Evolutionary conservation across 305 asterid species (phyloP).

Genomic region (Ilex paraguariensis): DNA sequence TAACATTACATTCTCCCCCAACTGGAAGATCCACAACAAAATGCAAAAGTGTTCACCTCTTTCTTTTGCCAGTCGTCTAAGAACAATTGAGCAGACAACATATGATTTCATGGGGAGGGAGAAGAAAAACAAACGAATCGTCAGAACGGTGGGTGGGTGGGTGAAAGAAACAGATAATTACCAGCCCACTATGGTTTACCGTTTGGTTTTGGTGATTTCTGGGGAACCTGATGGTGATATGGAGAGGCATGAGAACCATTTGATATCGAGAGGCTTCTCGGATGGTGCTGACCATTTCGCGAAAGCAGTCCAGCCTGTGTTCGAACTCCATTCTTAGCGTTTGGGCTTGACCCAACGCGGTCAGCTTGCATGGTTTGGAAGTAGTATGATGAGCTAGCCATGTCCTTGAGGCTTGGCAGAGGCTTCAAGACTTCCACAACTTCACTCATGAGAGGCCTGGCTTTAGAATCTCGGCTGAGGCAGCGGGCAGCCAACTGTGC

Average conservation of each 20-base stretch:
- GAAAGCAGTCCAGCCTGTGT: constrained; percentile 34
- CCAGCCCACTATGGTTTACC: constrained; percentile 29
- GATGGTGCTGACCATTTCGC: constrained; percentile 41
- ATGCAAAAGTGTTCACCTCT: constrained; percentile 3
- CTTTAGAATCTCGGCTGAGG: constrained; percentile 58
- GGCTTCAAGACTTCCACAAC: constrained; percentile 63
- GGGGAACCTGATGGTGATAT: constrained; percentile 27
- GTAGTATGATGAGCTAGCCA: constrained; percentile 70
- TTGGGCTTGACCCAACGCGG: constrained; percentile 45
- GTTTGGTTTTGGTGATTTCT: constrained; percentile 53
- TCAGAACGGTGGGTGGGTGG: background rate
- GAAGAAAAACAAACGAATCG: background rate
- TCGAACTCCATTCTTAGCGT: constrained; percentile 34
- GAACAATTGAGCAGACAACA: constrained; percentile 2
- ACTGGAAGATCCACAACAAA: constrained; percentile 1
- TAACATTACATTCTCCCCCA: constrained; percentile 12
- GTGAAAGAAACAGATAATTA: background rate
- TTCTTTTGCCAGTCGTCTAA: constrained; percentile 8
- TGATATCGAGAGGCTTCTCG: constrained; percentile 51
- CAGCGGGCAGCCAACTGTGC: constrained; percentile 59
- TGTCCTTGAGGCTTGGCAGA: constrained; percentile 62
- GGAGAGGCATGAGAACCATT: constrained; percentile 50
- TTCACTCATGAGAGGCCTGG: constrained; percentile 62
- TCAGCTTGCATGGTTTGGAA: constrained; percentile 57
- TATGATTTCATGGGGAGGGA: background rate